phyloP scores from a whole-genome alignment of 169 alveolate genomes.

The Eimeria necatrix region DNA sequence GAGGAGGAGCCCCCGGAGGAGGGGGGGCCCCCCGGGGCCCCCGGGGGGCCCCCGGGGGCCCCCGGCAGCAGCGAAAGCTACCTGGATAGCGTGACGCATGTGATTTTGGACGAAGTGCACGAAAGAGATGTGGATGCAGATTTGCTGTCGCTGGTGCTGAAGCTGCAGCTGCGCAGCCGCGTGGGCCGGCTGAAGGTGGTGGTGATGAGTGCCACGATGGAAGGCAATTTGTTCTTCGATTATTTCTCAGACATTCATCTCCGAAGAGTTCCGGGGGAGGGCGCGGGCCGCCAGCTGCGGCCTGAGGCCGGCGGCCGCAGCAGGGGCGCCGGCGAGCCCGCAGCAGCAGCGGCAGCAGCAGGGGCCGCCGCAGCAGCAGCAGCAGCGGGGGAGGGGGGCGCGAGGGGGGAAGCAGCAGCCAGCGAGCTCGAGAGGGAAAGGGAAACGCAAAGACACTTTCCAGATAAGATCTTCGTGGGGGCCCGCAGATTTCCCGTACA shows the following conservation, averaged over 20 bases:
- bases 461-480: slow-evolving; percentile 77
- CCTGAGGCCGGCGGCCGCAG: background rate
- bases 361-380: background rate
- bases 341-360: background rate
- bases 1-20: background rate
- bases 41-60: too few species aligned
- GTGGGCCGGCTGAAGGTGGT: slow-evolving; percentile 77
- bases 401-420: background rate
- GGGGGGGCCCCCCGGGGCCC: background rate
- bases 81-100: slow-evolving; percentile 49
- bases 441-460: background rate
- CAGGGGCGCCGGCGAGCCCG: background rate
- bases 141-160: slow-evolving; percentile 81
- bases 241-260: slow-evolving; percentile 60
- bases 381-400: background rate
- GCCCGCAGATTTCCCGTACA: slow-evolving; percentile 81
- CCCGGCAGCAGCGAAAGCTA: too few species aligned
- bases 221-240: slow-evolving; percentile 69
- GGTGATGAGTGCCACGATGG: slow-evolving; percentile 86
- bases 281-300: background rate
- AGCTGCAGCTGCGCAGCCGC: slow-evolving; percentile 82
- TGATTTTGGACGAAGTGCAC: slow-evolving; percentile 85
- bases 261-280: background rate
- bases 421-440: background rate
- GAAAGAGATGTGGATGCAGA: slow-evolving; percentile 86